phyloP scores from a whole-genome alignment of 2,329 filamentous ascomycete genomes.

The Trichoderma polysporum region DNA sequence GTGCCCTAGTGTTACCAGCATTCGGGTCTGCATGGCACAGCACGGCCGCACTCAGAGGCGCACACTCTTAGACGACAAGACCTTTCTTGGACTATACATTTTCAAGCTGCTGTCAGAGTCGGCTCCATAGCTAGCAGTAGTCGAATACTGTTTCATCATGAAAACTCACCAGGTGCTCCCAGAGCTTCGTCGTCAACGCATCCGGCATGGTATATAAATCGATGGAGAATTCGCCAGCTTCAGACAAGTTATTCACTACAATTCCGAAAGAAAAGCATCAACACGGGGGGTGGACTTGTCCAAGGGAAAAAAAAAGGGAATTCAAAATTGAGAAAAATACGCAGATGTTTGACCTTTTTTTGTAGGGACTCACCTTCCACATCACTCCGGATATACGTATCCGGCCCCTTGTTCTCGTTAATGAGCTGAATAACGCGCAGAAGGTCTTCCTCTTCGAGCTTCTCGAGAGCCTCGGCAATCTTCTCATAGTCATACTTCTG shows the following conservation, averaged over 20 bases:
- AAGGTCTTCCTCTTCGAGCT: constrained; percentile 88
- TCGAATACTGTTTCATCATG: neutral
- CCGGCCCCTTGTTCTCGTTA: constrained; percentile 90
- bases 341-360: neutral
- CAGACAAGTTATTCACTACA: constrained; percentile 38
- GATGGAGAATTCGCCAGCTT: constrained; percentile 94
- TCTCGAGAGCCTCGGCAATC: constrained; percentile 85
- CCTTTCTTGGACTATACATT: constrained; percentile 41
- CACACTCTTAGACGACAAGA: constrained; percentile 35
- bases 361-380: constrained; percentile 71
- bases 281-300: constrained; percentile 25
- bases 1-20: neutral
- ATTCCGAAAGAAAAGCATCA: constrained; percentile 33
- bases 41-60: neutral
- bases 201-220: constrained; percentile 98
- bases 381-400: constrained; percentile 97
- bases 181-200: constrained; percentile 83
- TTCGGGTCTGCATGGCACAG: neutral
- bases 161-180: constrained; percentile 72
- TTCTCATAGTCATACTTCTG: constrained; percentile 86
- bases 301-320: constrained; percentile 17
- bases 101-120: neutral
- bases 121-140: neutral
- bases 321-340: neutral
- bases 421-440: constrained; percentile 96